Conservation (phyloP, 2,329 filamentous ascomycete species). For the Fusarium equiseti region DNA sequence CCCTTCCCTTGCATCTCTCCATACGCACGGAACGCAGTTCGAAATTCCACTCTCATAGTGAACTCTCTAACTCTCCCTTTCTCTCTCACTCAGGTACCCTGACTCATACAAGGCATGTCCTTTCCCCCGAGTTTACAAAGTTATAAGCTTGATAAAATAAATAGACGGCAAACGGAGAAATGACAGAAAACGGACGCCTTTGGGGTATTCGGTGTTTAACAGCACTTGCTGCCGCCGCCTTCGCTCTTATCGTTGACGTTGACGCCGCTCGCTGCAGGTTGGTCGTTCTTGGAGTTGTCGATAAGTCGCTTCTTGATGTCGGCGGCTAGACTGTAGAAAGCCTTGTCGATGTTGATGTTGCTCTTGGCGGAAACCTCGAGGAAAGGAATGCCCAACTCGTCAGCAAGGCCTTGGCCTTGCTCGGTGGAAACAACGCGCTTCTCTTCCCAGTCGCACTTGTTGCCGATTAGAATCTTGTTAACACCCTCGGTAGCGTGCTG, state of each 20-base stretch:
- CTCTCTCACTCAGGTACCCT: slow-evolving; percentile 29
- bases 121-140: slow-evolving; percentile 40
- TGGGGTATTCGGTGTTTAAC: slow-evolving; percentile 62
- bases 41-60: slow-evolving; percentile 25
- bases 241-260: slow-evolving; percentile 75
- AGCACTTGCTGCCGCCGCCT: slow-evolving; percentile 78
- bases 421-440: slow-evolving; percentile 95
- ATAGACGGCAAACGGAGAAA: slow-evolving; percentile 42
- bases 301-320: slow-evolving; percentile 99
- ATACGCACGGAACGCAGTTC: slow-evolving; percentile 4
- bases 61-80: slow-evolving; percentile 35
- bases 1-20: slow-evolving; percentile 18
- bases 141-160: slow-evolving; percentile 44
- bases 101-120: slow-evolving; percentile 30
- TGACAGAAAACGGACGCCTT: slow-evolving; percentile 36
- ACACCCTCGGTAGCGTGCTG: slow-evolving; percentile 98
- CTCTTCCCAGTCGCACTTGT: slow-evolving; percentile 99
- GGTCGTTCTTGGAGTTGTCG: slow-evolving; percentile 86
- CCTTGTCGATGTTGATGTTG: slow-evolving; percentile 99
- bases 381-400: slow-evolving; percentile 97
- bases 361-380: slow-evolving; percentile 98
- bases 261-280: slow-evolving; percentile 69
- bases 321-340: slow-evolving; percentile 92
- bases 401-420: slow-evolving; percentile 90
- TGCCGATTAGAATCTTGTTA: slow-evolving; percentile 99